Evolutionary conservation across 202 grass and related monocot species (phyloP), one percentile per base, ranked within the genome.

Genomic region (Panicum virgatum): DNA sequence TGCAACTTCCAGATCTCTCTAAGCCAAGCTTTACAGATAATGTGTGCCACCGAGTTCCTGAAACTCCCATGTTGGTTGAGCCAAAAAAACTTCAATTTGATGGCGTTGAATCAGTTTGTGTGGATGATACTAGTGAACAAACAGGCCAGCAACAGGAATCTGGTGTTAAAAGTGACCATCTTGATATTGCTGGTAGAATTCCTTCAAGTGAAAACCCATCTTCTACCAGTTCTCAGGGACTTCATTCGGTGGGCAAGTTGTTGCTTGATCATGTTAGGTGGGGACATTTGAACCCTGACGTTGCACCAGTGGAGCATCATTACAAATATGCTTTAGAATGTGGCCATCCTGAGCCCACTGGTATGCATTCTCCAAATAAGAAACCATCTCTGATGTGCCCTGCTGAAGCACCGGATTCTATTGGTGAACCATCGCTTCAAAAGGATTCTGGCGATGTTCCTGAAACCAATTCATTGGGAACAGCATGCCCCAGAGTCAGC

Each of bases 21-120:
- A 40, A 61, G 53, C 16, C 77, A 78, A 85, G 48, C 19, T 45
- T 32, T 70, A 47, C 58, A 68, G 66, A 77, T 39, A 75, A 42
- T 20, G n/a, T 48, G 23, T 61, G 72, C 54, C 34, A 77, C 79
- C 14, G 16, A 30, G 46, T 75, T 62, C 78, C 78, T 79, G 78
- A 69, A 81, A 82, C 42, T 26, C 68, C 74, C 82, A 20, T 85
- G n/a, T 82, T 42, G 20, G 83, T 95, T 69, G 88, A 88, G 69
- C 71, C 79, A 27, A 96, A 90, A 63, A 84, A 76, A 79, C 88
- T 92, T 88, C 77, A 80, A 20, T 95, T 90, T 58, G 90, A 90
- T 83, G 87, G 57, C 20, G 48, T 69, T 79, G 88, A 86, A 43
- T 64, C 84, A 72, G 47, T 70, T 75, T 44, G 47, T 64, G 72